phyloP scores from a whole-genome alignment of 306 rosid species.

The Pterocarpus santalinus region DNA sequence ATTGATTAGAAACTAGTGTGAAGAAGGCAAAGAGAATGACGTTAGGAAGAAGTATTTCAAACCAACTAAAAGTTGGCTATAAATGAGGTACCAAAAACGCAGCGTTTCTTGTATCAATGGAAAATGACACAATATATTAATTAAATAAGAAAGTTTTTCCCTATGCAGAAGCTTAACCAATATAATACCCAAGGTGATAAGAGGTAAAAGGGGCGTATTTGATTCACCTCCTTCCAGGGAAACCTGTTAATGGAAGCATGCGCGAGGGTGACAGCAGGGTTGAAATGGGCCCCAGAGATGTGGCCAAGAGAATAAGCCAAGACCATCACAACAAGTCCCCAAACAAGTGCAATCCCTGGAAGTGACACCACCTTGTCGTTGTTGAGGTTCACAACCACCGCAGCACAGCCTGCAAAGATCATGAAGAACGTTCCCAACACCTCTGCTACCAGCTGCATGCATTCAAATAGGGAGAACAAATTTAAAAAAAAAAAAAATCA shows the following conservation, averaged over 20 bases:
- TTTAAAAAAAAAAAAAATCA: too few relatives aligned
- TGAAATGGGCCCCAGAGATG: constrained; percentile 92
- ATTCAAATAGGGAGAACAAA: constrained; percentile 2
- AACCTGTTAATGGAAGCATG: constrained; percentile 70
- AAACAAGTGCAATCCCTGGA: constrained; percentile 69
- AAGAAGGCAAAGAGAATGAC: too few relatives aligned
- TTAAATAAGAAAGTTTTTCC: too few relatives aligned
- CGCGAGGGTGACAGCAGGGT: constrained; percentile 89
- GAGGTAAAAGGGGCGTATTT: background rate
- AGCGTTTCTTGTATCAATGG: too few relatives aligned
- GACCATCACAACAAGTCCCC: constrained; percentile 84
- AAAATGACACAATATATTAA: too few relatives aligned
- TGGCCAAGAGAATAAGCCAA: constrained; percentile 80
- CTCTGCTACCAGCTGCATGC: constrained; percentile 76
- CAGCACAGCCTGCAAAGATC: constrained; percentile 80
- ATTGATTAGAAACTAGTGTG: too few relatives aligned
- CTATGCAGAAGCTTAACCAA: too few relatives aligned
- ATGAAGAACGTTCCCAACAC: constrained; percentile 77
- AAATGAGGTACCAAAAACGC: too few relatives aligned
- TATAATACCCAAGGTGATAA: too few relatives aligned
- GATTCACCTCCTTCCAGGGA: constrained; percentile 73
- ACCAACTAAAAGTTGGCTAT: too few relatives aligned
- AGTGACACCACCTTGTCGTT: constrained; percentile 55
- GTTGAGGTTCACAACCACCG: constrained; percentile 73
- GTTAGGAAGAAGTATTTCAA: too few relatives aligned